Conservation (phyloP, 1,139 yeast species). For the Zygotorulaspora mrakii region DNA sequence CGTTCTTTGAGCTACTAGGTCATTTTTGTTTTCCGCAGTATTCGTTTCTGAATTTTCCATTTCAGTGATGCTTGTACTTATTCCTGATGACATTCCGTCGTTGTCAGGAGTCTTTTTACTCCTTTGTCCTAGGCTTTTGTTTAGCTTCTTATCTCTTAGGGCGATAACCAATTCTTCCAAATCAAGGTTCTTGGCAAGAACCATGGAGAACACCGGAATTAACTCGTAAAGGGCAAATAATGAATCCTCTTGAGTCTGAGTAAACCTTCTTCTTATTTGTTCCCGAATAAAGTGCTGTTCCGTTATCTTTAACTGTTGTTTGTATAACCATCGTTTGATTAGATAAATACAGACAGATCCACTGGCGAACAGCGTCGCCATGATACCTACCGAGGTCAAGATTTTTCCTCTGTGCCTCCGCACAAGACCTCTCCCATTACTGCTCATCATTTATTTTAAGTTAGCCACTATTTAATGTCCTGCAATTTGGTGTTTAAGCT, state of each 20-base stretch:
- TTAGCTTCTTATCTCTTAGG: constrained; percentile 27
- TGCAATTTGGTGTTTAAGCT: too few species aligned
- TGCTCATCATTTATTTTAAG: constrained; percentile 3
- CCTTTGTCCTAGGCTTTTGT: constrained; percentile 13
- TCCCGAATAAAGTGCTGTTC: constrained; percentile 79
- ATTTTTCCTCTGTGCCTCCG: constrained; percentile 28
- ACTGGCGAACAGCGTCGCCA: constrained; percentile 29
- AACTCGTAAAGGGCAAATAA: constrained; percentile 79
- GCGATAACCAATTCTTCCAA: constrained; percentile 28
- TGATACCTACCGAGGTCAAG: constrained; percentile 20
- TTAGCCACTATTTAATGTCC: too few species aligned
- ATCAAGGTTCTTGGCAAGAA: constrained; percentile 27
- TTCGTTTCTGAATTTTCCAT: constrained; percentile 7
- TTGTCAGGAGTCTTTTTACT: constrained; percentile 3
- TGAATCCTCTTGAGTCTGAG: constrained; percentile 91
- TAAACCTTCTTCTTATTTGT: constrained; percentile 69
- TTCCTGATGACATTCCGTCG: constrained; percentile 22
- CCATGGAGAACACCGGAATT: constrained; percentile 64
- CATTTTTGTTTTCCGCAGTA: constrained; percentile 16
- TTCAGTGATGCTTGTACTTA: constrained; percentile 19
- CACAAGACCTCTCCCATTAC: constrained; percentile 15
- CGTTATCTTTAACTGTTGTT: constrained; percentile 47
- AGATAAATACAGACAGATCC: constrained; percentile 29
- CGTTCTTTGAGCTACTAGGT: constrained; percentile 41
- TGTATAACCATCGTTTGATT: constrained; percentile 31